A percentile compares a stretch with the other conserved stretches of the same genome.
These are phyloP conservation scores for Fusarium sp. DNA, from an alignment of 2,329 filamentous ascomycete genomes.

Conservation along the genomic window DNA sequence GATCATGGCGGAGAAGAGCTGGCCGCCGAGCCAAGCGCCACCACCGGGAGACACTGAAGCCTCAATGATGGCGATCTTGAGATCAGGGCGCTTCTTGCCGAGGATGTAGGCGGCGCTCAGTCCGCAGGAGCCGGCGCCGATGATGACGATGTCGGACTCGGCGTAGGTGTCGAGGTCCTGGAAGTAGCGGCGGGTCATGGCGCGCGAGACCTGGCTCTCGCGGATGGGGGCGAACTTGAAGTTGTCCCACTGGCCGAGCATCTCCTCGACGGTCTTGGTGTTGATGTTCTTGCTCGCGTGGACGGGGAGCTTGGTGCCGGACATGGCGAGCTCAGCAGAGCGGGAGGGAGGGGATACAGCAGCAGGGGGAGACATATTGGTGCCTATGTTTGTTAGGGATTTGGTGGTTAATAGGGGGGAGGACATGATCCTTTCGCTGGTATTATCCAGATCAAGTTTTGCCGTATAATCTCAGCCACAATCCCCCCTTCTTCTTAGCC, in stretches of 20 bases:
- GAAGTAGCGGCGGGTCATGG: slow-evolving; percentile 96
- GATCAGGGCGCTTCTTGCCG: slow-evolving; percentile 84
- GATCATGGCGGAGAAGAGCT: slow-evolving; percentile 95
- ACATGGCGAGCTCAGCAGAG: slow-evolving; percentile 58
- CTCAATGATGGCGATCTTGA: slow-evolving; percentile 93
- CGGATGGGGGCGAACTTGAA: slow-evolving; percentile 90
- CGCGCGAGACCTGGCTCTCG: slow-evolving; percentile 90
- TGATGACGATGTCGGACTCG: slow-evolving; percentile 93
- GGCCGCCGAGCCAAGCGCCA: slow-evolving; percentile 92
- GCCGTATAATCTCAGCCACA: slow-evolving; percentile 88
- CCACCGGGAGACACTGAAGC: slow-evolving; percentile 88
- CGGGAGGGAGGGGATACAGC: slow-evolving; percentile 71
- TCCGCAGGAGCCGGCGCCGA: slow-evolving; percentile 90
- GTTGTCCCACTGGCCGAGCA: slow-evolving; percentile 81
- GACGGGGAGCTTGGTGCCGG: slow-evolving; percentile 39
- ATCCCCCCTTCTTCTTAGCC: slow-evolving; percentile 28
- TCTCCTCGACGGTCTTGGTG: slow-evolving; percentile 53
- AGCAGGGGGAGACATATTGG: slow-evolving; percentile 75
- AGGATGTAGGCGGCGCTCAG: slow-evolving; percentile 87
- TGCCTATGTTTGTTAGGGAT: slow-evolving; percentile 50
- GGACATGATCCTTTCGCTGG: slow-evolving; percentile 99
- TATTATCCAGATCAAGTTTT: slow-evolving; percentile 99
- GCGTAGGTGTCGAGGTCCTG: slow-evolving; percentile 88
- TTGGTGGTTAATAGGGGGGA: slow-evolving; percentile 57
- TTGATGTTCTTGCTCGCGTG: slow-evolving; percentile 44